A percentile compares a stretch with the other conserved stretches of the same genome.
These are phyloP conservation scores for Toxicodendron radicans DNA, from an alignment of 345 rosid species.

Conservation along the genomic window DNA sequence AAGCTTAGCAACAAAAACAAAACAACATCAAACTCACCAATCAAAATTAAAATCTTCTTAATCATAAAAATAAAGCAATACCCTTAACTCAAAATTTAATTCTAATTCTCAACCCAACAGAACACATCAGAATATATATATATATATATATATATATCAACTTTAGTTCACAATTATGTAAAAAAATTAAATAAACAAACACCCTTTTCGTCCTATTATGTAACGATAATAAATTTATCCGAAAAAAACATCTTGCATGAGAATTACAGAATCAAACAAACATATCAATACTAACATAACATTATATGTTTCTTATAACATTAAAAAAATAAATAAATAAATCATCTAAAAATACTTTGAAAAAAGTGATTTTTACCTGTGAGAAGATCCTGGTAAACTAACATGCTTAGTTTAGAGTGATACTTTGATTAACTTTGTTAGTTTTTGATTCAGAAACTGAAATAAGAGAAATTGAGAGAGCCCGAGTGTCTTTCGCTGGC, in stretches of 20 bases:
- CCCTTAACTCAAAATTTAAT: not conserved
- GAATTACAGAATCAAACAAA: not conserved
- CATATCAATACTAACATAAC: not conserved
- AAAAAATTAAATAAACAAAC: not conserved
- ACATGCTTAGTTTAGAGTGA: not conserved
- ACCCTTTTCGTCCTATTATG: not conserved
- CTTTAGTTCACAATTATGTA: too few relatives aligned
- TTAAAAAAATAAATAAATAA: too few relatives aligned
- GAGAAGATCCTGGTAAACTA: constrained; percentile 18
- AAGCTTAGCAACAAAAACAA: constrained; percentile 7
- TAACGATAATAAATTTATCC: not conserved
- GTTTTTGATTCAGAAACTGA: not conserved
- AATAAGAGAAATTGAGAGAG: constrained; percentile 4
- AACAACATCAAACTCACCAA: not conserved
- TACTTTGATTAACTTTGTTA: not conserved
- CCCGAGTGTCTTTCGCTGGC: not conserved
- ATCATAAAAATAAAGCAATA: too few relatives aligned
- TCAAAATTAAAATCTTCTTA: not conserved
- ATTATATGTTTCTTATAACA: not conserved
- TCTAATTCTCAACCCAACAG: not conserved
- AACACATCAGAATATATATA: too few relatives aligned
- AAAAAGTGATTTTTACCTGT: constrained; percentile 8
- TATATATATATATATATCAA: too few relatives aligned
- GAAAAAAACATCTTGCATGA: not conserved
- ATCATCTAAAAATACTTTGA: not conserved